These are phyloP conservation scores for Albophoma yamanashiensis DNA, from an alignment of 2,329 filamentous ascomycete species.

Conservation along the genomic window DNA sequence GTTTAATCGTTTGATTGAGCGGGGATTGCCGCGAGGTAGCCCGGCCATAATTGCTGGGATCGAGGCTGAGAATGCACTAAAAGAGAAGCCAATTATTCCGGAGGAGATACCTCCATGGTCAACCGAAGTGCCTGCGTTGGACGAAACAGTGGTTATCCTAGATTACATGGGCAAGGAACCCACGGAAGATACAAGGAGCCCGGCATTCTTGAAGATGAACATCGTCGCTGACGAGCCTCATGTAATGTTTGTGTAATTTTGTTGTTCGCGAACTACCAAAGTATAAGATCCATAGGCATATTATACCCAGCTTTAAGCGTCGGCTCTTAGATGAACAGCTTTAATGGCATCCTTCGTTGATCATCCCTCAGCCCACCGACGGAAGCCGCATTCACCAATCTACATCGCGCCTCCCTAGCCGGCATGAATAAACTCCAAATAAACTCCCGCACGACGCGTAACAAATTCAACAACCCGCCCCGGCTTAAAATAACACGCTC, in stretches of 20 bases:
- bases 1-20: too few relatives aligned
- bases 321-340: neutral
- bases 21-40: too few relatives aligned
- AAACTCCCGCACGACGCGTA: neutral
- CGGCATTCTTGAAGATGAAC: neutral
- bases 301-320: too few relatives aligned
- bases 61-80: neutral
- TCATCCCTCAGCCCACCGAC: neutral
- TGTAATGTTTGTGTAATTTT: neutral
- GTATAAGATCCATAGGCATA: too few relatives aligned
- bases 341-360: neutral
- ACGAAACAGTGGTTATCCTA: neutral
- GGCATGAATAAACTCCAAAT: neutral
- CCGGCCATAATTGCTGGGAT: too few relatives aligned
- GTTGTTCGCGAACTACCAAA: neutral
- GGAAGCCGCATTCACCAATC: neutral
- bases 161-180: neutral
- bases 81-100: neutral
- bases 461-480: neutral
- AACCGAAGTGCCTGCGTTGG: neutral
- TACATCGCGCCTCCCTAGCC: neutral
- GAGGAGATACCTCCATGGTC: neutral
- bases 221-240: neutral
- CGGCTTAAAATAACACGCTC: neutral
- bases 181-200: neutral